Percentiles rank a stretch among this genome's conserved stretches.
Conservation (phyloP, 768 basidiomycete species). For the Panus rudis region DNA sequence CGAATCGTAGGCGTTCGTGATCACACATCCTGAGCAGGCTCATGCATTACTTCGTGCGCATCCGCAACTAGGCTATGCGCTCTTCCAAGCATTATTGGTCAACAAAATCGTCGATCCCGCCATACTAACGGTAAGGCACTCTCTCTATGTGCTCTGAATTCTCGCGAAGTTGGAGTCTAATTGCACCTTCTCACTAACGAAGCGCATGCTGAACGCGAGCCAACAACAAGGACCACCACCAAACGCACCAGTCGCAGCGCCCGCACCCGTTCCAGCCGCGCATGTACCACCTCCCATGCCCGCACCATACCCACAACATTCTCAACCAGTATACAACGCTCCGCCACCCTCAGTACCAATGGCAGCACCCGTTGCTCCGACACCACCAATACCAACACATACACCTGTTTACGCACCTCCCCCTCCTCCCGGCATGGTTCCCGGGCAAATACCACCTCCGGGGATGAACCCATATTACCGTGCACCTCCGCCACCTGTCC, state of each 20-base stretch:
- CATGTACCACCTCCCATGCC: constrained; percentile 8
- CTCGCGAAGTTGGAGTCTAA: neutral
- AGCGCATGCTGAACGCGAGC: constrained; percentile 53
- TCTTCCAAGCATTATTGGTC: constrained; percentile 89
- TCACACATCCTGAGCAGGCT: constrained; percentile 88
- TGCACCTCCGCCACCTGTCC: constrained; percentile 26
- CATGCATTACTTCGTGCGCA: constrained; percentile 69
- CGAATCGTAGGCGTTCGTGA: constrained; percentile 72
- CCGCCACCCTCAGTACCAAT: constrained; percentile 9
- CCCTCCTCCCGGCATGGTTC: constrained; percentile 1
- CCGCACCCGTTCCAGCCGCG: constrained; percentile 12
- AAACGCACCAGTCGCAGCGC: constrained; percentile 11
- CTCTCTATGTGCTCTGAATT: neutral
- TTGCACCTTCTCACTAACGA: neutral
- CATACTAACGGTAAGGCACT: constrained; percentile 59
- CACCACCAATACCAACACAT: constrained; percentile 7
- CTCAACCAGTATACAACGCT: constrained; percentile 7
- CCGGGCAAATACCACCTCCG: constrained; percentile 8
- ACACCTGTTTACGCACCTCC: constrained; percentile 3
- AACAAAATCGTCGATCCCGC: constrained; percentile 90
- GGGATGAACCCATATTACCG: constrained; percentile 11
- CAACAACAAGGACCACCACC: constrained; percentile 17
- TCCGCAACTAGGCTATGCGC: constrained; percentile 92
- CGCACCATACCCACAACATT: constrained; percentile 16
- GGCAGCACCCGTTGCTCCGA: constrained; percentile 14